These are phyloP conservation scores for Pisolithus thermaeus DNA, from an alignment of 1,284 basidiomycete genomes.

Conservation along the genomic window DNA sequence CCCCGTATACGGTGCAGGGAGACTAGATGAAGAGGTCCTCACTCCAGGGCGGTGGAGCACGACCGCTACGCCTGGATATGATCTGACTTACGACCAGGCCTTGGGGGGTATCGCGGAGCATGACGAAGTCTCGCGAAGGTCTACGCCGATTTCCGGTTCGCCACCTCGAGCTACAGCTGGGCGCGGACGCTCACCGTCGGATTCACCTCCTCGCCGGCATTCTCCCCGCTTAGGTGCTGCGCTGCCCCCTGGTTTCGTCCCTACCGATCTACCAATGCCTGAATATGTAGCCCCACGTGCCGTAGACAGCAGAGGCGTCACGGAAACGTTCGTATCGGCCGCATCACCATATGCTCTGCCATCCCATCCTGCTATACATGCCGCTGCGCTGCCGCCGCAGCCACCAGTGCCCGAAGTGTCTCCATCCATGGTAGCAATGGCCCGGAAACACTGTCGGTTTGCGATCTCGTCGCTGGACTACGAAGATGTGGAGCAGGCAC, in stretches of 20 bases:
- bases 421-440: slow-evolving; percentile 57
- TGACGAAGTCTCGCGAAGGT: background rate
- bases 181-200: background rate
- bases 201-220: slow-evolving; percentile 6
- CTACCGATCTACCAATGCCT: slow-evolving; percentile 9
- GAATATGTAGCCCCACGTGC: background rate
- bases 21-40: slow-evolving; percentile 28
- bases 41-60: slow-evolving; percentile 61
- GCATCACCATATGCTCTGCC: slow-evolving; percentile 8
- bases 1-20: slow-evolving; percentile 10
- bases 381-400: slow-evolving; percentile 11
- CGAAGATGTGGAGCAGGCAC: slow-evolving; percentile 82
- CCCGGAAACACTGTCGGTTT: slow-evolving; percentile 86
- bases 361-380: slow-evolving; percentile 4
- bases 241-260: slow-evolving; percentile 24
- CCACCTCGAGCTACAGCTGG: slow-evolving; percentile 9
- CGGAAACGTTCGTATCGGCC: slow-evolving; percentile 10
- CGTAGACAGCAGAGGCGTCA: background rate
- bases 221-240: slow-evolving; percentile 4
- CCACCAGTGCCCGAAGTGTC: slow-evolving; percentile 47
- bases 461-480: slow-evolving; percentile 91
- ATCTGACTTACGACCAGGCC: slow-evolving; percentile 16
- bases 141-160: slow-evolving; percentile 2
- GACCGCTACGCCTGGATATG: slow-evolving; percentile 54
- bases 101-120: slow-evolving; percentile 13